Evolutionary conservation across 352 stramenopile genomes (phyloP).

Genomic region (Pythium coloratum): DNA sequence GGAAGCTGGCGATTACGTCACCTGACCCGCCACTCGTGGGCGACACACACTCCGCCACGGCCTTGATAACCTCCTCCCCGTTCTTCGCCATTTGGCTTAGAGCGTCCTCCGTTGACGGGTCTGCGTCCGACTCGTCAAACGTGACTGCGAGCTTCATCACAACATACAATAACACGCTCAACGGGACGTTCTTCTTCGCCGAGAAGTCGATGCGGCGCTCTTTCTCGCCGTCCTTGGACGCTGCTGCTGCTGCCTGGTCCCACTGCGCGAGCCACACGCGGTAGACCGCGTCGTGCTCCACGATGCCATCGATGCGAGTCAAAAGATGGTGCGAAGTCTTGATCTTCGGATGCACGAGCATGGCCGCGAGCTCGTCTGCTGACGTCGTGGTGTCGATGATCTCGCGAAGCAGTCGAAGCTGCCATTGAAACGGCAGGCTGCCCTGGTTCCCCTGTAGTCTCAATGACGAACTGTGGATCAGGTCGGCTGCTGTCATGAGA

Average conservation of each 20-base stretch:
- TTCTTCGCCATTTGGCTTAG: neutral
- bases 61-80: neutral
- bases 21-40: neutral
- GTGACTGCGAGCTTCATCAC: conserved; percentile 31
- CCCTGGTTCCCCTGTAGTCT: neutral
- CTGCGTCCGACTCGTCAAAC: conserved; percentile 1
- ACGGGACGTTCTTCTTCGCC: conserved; percentile 31
- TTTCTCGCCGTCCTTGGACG: neutral
- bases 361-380: conserved; percentile 26
- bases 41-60: neutral
- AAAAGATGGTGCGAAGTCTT: conserved; percentile 32
- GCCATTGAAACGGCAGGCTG: conserved; percentile 31
- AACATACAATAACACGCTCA: conserved; percentile 47
- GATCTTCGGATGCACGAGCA: conserved; percentile 55
- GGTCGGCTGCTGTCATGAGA: conserved; percentile 23
- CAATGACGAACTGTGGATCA: conserved; percentile 15
- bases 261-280: conserved; percentile 12
- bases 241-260: conserved; percentile 5
- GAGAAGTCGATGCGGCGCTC: conserved; percentile 40
- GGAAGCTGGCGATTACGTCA: neutral
- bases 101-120: neutral
- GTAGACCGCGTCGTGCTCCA: conserved; percentile 5
- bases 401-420: conserved; percentile 44
- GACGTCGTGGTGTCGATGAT: conserved; percentile 29
- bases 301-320: conserved; percentile 21